Evolutionary conservation across 257 asterid genomes (phyloP).

Genomic region (Knoxia roxburghii): DNA sequence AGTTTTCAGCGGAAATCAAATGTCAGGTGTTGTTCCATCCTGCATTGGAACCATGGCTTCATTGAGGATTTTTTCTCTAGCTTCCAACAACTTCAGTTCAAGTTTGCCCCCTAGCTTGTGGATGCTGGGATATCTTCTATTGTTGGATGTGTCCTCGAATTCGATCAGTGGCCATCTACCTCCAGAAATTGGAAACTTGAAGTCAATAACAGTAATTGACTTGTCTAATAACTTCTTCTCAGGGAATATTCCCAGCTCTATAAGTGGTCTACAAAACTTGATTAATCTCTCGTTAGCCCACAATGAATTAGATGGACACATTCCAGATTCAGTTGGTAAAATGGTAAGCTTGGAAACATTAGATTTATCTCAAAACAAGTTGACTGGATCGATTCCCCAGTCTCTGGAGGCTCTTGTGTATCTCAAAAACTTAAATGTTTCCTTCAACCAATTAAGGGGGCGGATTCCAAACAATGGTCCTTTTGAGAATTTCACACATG

Average conservation of each 20-base stretch:
- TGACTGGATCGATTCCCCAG: slow-evolving; percentile 5
- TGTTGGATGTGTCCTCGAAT: neutral
- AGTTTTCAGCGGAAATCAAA: too few relatives aligned
- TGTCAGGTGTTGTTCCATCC: too few relatives aligned
- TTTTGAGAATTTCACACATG: neutral
- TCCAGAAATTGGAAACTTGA: slow-evolving; percentile 8
- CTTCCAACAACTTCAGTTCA: too few relatives aligned
- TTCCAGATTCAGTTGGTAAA: slow-evolving; percentile 11
- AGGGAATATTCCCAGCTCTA: neutral
- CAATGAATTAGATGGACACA: slow-evolving; percentile 5
- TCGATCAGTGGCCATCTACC: neutral
- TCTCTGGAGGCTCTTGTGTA: neutral
- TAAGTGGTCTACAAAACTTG: slow-evolving; percentile 5
- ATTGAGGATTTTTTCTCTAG: too few relatives aligned
- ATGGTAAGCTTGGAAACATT: slow-evolving; percentile 5
- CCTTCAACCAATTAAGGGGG: slow-evolving; percentile 6
- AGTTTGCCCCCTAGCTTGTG: slow-evolving; percentile 6
- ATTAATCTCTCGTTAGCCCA: neutral
- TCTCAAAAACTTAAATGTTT: neutral
- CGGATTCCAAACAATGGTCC: neutral
- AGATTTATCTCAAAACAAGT: slow-evolving; percentile 5
- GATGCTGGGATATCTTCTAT: neutral
- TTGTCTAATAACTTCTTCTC: neutral
- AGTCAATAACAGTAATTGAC: neutral
- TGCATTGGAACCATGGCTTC: too few relatives aligned